These are phyloP conservation scores for Gymnopilus dilepis DNA, from an alignment of 768 basidiomycete genomes.

Conservation along the genomic window DNA sequence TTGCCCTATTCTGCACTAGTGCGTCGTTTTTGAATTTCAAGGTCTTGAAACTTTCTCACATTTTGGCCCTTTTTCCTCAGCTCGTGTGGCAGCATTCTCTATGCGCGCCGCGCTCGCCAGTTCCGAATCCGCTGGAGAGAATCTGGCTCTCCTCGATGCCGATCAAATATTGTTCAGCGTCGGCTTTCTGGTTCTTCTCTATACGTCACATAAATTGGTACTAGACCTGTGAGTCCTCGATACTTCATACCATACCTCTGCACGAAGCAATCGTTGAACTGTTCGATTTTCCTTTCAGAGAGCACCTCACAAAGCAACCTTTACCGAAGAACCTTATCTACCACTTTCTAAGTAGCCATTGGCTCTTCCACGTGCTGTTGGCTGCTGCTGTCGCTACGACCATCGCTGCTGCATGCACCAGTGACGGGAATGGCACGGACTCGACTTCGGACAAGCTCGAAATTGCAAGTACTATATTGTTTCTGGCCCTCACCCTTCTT, in stretches of 20 bases:
- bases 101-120: slow-evolving; percentile 4
- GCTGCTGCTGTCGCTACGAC: neutral
- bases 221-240: slow-evolving; percentile 8
- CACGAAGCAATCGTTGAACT: too few relatives aligned
- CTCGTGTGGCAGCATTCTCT: slow-evolving; percentile 3
- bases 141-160: neutral
- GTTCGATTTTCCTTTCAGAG: neutral
- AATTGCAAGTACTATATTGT: slow-evolving; percentile 38
- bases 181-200: slow-evolving; percentile 10
- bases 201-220: slow-evolving; percentile 7
- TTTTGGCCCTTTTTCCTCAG: neutral
- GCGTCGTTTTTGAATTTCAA: neutral
- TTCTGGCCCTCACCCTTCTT: slow-evolving; percentile 41
- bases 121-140: neutral
- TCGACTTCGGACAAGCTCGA: slow-evolving; percentile 24
- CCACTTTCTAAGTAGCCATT: neutral
- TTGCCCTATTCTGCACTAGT: slow-evolving; percentile 4
- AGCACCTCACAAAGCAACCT: neutral
- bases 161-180: slow-evolving; percentile 13
- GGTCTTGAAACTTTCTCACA: neutral
- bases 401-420: neutral
- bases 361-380: neutral
- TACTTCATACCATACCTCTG: too few relatives aligned
- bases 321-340: neutral
- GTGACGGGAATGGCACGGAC: neutral